Percentiles rank a stretch among this genome's conserved stretches.
phyloP scores from a whole-genome alignment of 331 rosid species.

The Spiraea crenata region DNA sequence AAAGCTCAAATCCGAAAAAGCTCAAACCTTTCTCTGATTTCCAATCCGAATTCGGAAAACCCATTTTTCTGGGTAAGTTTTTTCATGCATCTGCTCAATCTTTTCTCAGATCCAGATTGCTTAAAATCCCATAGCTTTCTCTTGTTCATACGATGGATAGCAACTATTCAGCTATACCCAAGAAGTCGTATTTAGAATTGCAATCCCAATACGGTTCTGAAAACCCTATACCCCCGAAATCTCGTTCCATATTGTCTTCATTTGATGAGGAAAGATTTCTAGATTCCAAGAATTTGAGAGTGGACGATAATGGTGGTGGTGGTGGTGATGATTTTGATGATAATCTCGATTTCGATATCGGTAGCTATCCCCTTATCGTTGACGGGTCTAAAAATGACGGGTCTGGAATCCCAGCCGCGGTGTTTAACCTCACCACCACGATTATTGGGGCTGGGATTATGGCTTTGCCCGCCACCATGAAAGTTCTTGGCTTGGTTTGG shows the following conservation, averaged over 20 bases:
- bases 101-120: slow-evolving; percentile 33
- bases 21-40: slow-evolving; percentile 8
- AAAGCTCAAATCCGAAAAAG: neutral
- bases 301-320: slow-evolving; percentile 12
- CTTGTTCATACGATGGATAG: slow-evolving; percentile 36
- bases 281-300: slow-evolving; percentile 38
- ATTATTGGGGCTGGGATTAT: slow-evolving; percentile 94
- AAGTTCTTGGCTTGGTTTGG: slow-evolving; percentile 73
- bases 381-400: slow-evolving; percentile 35
- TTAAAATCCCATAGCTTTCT: neutral
- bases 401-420: slow-evolving; percentile 80
- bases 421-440: slow-evolving; percentile 80
- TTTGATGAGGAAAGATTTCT: slow-evolving; percentile 42
- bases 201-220: slow-evolving; percentile 45
- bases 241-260: slow-evolving; percentile 10
- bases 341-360: slow-evolving; percentile 52
- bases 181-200: slow-evolving; percentile 61
- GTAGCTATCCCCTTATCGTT: slow-evolving; percentile 58
- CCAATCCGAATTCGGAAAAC: neutral
- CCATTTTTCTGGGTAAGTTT: slow-evolving; percentile 27
- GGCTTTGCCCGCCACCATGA: slow-evolving; percentile 98
- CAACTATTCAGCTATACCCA: slow-evolving; percentile 55
- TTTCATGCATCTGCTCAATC: slow-evolving; percentile 17
- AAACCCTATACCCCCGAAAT: slow-evolving; percentile 18
- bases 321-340: slow-evolving; percentile 40